Conservation (phyloP, 129 eudicot genomes). For the Centella asiatica region DNA sequence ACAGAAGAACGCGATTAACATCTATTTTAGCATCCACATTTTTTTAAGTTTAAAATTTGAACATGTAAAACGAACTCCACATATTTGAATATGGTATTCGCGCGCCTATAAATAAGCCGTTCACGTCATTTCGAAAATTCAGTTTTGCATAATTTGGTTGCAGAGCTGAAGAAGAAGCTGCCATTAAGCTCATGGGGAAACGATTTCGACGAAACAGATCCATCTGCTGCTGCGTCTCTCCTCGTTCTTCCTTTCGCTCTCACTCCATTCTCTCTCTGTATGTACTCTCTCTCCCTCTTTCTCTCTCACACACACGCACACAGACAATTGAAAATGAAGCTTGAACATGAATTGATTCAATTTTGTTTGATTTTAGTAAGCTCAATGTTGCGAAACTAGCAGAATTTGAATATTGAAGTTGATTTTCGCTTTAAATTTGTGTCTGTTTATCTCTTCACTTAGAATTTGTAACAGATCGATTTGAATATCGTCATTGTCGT, state of each 20-base stretch:
- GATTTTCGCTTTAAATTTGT: neutral
- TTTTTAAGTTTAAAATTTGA: neutral
- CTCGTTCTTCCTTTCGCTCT: conserved; percentile 33
- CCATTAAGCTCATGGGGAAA: conserved; percentile 52
- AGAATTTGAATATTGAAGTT: neutral
- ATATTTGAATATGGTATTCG: conserved; percentile 1
- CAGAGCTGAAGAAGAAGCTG: neutral
- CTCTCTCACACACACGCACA: conserved; percentile 7
- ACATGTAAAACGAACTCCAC: neutral
- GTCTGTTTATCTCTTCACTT: neutral
- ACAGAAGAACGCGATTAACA: no score
- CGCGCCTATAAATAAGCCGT: conserved; percentile 23
- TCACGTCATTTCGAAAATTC: conserved; percentile 13
- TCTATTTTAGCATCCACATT: no score
- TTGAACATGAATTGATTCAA: neutral
- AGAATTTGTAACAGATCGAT: neutral
- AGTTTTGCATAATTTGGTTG: neutral
- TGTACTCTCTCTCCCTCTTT: conserved; percentile 15
- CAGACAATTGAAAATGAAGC: neutral
- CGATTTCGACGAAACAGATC: conserved; percentile 60
- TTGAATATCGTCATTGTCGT: neutral
- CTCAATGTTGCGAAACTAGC: neutral
- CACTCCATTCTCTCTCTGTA: conserved; percentile 54
- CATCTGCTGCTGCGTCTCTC: conserved; percentile 75
- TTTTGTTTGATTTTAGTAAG: neutral